Evolutionary conservation across 1,284 basidiomycete genomes (phyloP).

Genomic region (Malassezia pachydermatis): DNA sequence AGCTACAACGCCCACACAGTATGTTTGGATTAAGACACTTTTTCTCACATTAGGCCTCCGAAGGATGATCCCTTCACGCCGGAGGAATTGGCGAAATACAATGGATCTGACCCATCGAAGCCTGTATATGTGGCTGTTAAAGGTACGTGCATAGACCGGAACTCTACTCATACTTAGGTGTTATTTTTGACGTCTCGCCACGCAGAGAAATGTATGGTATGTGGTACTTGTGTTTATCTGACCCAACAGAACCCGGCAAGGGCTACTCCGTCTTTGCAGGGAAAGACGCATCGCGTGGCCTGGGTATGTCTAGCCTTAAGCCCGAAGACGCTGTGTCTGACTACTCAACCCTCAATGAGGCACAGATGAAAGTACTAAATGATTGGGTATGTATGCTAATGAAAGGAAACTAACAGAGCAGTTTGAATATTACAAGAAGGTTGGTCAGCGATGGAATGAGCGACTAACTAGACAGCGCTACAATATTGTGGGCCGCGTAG

Average conservation of each 20-base stretch:
- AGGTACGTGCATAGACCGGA: constrained; percentile 51
- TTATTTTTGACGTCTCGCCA: constrained; percentile 66
- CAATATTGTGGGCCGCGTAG: constrained; percentile 44
- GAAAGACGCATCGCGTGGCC: constrained; percentile 60
- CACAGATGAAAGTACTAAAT: constrained; percentile 71
- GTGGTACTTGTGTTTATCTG: constrained; percentile 41
- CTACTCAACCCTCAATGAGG: constrained; percentile 65
- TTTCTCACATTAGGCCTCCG: constrained; percentile 53
- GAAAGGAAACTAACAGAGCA: constrained; percentile 5
- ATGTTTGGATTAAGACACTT: constrained; percentile 7
- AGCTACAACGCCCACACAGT: constrained; percentile 32
- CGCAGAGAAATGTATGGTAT: constrained; percentile 72
- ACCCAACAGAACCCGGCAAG: constrained; percentile 27
- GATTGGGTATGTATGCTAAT: constrained; percentile 58
- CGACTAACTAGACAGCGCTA: constrained; percentile 23
- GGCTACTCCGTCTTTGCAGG: constrained; percentile 58
- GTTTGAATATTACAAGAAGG: constrained; percentile 43
- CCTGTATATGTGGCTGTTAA: constrained; percentile 83
- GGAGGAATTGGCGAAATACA: constrained; percentile 59
- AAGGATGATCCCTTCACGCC: constrained; percentile 66
- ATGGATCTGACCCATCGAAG: constrained; percentile 58
- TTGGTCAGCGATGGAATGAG: neutral
- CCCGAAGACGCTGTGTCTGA: constrained; percentile 78
- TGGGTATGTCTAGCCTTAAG: constrained; percentile 67
- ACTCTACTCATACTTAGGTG: constrained; percentile 50